These are phyloP conservation scores for Marasmius tenuissimus DNA, from an alignment of 1,284 basidiomycete genomes.

Conservation along the genomic window DNA sequence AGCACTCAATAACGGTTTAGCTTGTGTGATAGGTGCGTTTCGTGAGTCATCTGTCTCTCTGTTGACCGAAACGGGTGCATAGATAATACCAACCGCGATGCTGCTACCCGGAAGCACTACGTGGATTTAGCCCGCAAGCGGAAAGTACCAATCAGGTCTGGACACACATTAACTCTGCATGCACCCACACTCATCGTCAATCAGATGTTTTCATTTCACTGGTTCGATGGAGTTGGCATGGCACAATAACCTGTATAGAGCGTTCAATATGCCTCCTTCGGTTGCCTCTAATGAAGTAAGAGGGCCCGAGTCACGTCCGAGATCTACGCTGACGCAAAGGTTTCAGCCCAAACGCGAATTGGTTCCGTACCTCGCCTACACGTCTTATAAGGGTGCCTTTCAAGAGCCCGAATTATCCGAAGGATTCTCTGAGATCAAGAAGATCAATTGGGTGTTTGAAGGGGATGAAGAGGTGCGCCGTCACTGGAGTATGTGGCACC, in stretches of 20 bases:
- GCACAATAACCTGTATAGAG: constrained; percentile 89
- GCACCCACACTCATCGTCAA: not conserved
- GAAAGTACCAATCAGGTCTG: constrained; percentile 57
- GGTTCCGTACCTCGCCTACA: constrained; percentile 67
- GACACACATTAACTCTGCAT: not conserved
- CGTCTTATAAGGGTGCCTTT: constrained; percentile 57
- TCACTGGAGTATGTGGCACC: constrained; percentile 80
- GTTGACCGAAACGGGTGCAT: not conserved
- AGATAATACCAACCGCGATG: constrained; percentile 89
- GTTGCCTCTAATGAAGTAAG: constrained; percentile 39
- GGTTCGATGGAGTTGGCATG: constrained; percentile 76
- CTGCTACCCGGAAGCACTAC: constrained; percentile 67
- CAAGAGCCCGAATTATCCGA: constrained; percentile 68
- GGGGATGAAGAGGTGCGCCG: constrained; percentile 69
- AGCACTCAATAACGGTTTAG: constrained; percentile 53
- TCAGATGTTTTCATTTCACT: constrained; percentile 75
- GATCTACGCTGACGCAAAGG: not conserved
- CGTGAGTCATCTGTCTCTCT: not conserved
- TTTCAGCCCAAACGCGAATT: constrained; percentile 44
- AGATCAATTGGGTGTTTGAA: constrained; percentile 78
- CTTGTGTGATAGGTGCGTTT: constrained; percentile 71
- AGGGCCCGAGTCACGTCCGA: not conserved
- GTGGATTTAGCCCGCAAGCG: constrained; percentile 61
- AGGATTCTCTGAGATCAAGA: constrained; percentile 76
- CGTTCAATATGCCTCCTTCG: constrained; percentile 55